Evolutionary conservation across 75 land plant genomes (phyloP).

Genomic region (Pseudotsuga menziesii): DNA sequence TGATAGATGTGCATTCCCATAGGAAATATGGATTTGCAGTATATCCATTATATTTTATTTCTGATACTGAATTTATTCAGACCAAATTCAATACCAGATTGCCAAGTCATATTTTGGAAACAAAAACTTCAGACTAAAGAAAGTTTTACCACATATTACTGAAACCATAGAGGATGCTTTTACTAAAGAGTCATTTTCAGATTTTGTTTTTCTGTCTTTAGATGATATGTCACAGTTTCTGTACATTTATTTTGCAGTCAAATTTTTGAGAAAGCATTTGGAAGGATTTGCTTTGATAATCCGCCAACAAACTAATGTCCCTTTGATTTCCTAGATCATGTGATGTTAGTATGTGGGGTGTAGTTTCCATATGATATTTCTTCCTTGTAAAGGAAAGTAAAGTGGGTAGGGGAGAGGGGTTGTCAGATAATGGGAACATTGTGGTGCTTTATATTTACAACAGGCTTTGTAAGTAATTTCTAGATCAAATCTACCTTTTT

Average conservation of each 20-base stretch:
- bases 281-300: neutral
- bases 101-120: no score
- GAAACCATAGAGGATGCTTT: no score
- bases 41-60: no score
- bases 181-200: neutral
- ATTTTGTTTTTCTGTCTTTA: neutral
- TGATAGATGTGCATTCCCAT: no score
- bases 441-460: neutral
- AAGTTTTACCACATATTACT: no score
- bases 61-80: no score
- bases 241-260: neutral
- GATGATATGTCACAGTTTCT: neutral
- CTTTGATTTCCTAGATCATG: neutral
- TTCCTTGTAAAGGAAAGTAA: neutral
- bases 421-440: neutral
- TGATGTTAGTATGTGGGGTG: neutral
- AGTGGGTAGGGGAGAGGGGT: no score
- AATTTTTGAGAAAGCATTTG: neutral
- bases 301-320: neutral
- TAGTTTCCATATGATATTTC: neutral
- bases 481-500: neutral
- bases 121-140: no score
- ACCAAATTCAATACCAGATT: no score
- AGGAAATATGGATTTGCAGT: no score
- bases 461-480: slow-evolving; percentile 1